These are phyloP conservation scores for Hebeloma cylindrosporum DNA, from an alignment of 768 basidiomycete genomes.

Conservation along the genomic window DNA sequence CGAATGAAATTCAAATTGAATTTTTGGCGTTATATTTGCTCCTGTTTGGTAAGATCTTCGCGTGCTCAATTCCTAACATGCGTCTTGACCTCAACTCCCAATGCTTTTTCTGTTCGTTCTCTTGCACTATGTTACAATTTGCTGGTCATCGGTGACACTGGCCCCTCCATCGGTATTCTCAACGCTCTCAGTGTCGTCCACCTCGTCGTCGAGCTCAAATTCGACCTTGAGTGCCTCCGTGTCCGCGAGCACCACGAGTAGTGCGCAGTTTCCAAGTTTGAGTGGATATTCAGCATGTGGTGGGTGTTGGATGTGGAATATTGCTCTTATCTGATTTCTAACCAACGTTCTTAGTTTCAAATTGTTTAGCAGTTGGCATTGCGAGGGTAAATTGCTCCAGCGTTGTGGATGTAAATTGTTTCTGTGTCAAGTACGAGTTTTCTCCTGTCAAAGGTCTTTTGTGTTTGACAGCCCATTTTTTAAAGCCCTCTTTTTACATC, in stretches of 20 bases:
- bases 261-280: slow-evolving; percentile 38
- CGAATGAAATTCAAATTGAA: too few species aligned
- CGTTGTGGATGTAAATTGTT: slow-evolving; percentile 49
- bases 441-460: not conserved
- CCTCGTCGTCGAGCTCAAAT: not conserved
- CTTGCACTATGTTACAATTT: slow-evolving; percentile 8
- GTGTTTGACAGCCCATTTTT: not conserved
- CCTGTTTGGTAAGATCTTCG: too few species aligned
- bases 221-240: slow-evolving; percentile 13
- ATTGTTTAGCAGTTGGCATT: slow-evolving; percentile 42
- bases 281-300: slow-evolving; percentile 40
- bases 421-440: slow-evolving; percentile 40
- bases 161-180: slow-evolving; percentile 21
- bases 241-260: slow-evolving; percentile 30
- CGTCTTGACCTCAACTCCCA: too few species aligned
- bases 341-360: too few species aligned
- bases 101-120: slow-evolving; percentile 9
- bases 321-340: not conserved
- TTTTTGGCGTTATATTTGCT: too few species aligned
- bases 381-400: slow-evolving; percentile 42
- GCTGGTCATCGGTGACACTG: slow-evolving; percentile 11
- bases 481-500: slow-evolving; percentile 36
- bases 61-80: too few species aligned
- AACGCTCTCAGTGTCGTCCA: slow-evolving; percentile 8
- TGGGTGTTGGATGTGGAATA: slow-evolving; percentile 18